phyloP scores from a whole-genome alignment of 495 filamentous ascomycete genomes.

The Lindgomyces ingoldianus region DNA sequence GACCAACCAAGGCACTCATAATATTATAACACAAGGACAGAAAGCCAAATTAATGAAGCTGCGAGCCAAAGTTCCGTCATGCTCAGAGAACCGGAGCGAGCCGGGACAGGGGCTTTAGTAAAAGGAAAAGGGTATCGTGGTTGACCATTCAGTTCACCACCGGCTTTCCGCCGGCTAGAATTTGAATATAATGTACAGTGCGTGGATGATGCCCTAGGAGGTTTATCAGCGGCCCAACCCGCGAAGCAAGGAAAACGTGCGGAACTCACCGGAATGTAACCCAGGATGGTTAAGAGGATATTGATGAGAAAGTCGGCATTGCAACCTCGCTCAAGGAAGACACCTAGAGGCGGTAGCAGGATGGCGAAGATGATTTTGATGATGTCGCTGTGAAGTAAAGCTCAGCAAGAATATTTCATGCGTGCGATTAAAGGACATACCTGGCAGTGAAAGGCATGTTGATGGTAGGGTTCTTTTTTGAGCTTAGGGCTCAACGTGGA shows the following conservation, averaged over 20 bases:
- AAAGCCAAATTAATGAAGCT: no score
- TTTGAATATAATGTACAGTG: slow-evolving; percentile 56
- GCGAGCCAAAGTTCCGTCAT: no score
- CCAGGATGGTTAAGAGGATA: slow-evolving; percentile 80
- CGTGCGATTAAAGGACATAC: slow-evolving; percentile 41
- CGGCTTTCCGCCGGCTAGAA: slow-evolving; percentile 43
- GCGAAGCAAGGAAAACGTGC: not conserved
- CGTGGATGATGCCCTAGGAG: slow-evolving; percentile 45
- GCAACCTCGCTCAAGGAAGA: slow-evolving; percentile 88
- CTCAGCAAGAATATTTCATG: not conserved
- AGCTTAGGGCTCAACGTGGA: not conserved
- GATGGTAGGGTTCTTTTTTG: slow-evolving; percentile 17
- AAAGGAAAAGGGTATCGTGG: slow-evolving; percentile 36
- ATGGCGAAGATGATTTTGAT: slow-evolving; percentile 90
- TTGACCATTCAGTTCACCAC: not conserved
- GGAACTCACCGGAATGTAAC: slow-evolving; percentile 46
- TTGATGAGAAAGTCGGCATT: slow-evolving; percentile 82
- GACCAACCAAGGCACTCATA: not conserved
- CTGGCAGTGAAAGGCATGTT: slow-evolving; percentile 62
- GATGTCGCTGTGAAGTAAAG: slow-evolving; percentile 66
- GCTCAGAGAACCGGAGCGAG: not conserved
- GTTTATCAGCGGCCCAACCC: not conserved
- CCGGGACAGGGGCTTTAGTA: not conserved
- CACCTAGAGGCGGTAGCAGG: slow-evolving; percentile 84
- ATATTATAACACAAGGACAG: not conserved